These are phyloP conservation scores for Chalciporus sphaerocephalus DNA, from an alignment of 768 basidiomycete species.

Conservation along the genomic window DNA sequence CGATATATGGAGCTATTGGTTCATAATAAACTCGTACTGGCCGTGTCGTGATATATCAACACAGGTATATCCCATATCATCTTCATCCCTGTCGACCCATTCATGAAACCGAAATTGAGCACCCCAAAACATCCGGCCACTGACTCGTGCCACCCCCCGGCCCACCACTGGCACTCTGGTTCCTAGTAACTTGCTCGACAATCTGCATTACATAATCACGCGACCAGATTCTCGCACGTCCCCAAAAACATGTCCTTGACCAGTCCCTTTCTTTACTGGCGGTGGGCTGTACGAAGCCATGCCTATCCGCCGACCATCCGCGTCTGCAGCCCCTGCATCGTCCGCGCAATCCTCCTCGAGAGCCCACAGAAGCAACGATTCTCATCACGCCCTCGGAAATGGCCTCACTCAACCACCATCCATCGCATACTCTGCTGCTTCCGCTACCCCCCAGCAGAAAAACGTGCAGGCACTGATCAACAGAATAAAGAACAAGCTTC, in stretches of 20 bases:
- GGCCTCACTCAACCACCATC: conserved; percentile 33
- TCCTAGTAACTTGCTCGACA: not conserved
- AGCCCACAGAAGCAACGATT: conserved; percentile 61
- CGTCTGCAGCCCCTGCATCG: conserved; percentile 42
- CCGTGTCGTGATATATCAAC: not conserved
- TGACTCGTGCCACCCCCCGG: too few relatives aligned
- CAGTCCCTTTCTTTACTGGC: conserved; percentile 10
- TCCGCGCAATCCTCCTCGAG: conserved; percentile 39
- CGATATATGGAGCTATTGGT: too few relatives aligned
- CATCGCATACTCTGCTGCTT: conserved; percentile 35
- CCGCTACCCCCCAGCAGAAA: conserved; percentile 70
- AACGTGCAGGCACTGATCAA: conserved; percentile 76
- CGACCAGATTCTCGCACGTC: conserved; percentile 18
- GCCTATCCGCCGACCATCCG: conserved; percentile 61
- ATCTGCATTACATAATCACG: conserved; percentile 22
- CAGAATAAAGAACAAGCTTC: conserved; percentile 76
- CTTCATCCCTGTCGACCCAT: too few relatives aligned
- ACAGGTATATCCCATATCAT: too few relatives aligned
- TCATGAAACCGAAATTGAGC: too few relatives aligned
- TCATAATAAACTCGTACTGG: too few relatives aligned
- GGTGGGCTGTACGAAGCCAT: conserved; percentile 29
- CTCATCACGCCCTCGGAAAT: conserved; percentile 41
- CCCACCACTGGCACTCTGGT: not conserved
- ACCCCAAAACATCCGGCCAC: too few relatives aligned
- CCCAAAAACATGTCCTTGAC: conserved; percentile 7